Evolutionary conservation across 1,284 basidiomycete genomes (phyloP), one percentile per base, ranked within the genome.

Genomic region (Melampsora larici-populina): DNA sequence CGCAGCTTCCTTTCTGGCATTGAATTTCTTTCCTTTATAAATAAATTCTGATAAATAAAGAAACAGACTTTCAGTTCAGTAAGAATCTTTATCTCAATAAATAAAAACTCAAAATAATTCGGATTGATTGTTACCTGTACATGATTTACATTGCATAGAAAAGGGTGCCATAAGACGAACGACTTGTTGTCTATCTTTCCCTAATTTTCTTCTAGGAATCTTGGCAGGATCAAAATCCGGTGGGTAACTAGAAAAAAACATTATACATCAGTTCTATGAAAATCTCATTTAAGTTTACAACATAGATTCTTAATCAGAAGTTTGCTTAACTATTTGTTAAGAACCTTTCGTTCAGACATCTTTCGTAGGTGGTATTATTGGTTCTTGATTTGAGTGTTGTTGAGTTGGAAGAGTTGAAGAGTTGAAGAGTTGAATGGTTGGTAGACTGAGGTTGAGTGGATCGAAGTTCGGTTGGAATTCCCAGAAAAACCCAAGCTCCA

Each of bases 81-180:
- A 40, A 40, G 36, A 17, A 55, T 26, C 24, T 55, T 1, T 55
- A 7, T 11, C 51, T 55, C 51, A 55, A 7, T 9, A n/a, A 55
- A 55, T 8, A 40, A 6, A 40, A 40, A 40, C n/a, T 49, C 48
- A 21, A 49, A 11, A 11, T 49, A 21, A 3, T 55, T 17, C 9
- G 18, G 7, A n/a, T 55, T 55, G 9, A 17, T n/a, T 55, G 55
- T 70, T 13, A 78, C 75, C 75, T 33, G 67, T 78, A 46, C 75
- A 78, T 43, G 75, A 82, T 80, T 83, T 84, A 82, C 85, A 86
- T n/a, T 85, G 82, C 96, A 99, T 99, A 18, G 93, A 95, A 85
- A 97, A 99, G 0, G 96, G 96, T 7, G 97, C 95, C 96, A 99
- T 99, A 66, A 99, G 89, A 87, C 95, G 92, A 79, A 99, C 94